Conservation (phyloP, 345 rosid genomes). For the Lepidium sativum region DNA sequence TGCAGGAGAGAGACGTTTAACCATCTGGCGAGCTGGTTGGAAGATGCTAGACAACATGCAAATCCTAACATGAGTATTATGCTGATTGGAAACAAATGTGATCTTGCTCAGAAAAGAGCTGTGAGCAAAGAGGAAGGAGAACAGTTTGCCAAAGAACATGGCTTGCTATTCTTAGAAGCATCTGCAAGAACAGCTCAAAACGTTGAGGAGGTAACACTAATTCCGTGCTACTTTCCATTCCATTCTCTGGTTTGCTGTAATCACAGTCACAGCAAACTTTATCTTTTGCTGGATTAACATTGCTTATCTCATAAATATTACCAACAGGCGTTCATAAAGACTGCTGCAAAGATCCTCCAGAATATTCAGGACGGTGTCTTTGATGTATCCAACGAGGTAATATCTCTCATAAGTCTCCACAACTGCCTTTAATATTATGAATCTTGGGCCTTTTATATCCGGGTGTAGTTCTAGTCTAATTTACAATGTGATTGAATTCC, state of each 20-base stretch:
- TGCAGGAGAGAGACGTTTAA: constrained; percentile 94
- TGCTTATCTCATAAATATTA: background rate
- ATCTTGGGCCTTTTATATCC: background rate
- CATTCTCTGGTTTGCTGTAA: background rate
- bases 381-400: constrained; percentile 88
- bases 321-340: constrained; percentile 74
- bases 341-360: constrained; percentile 87
- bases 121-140: constrained; percentile 98
- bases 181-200: constrained; percentile 98
- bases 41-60: constrained; percentile 97
- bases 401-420: background rate
- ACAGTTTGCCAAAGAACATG: constrained; percentile 93
- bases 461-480: background rate
- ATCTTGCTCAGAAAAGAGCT: constrained; percentile 85
- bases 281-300: background rate
- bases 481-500: background rate
- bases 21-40: constrained; percentile 97
- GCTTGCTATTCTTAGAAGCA: constrained; percentile 85
- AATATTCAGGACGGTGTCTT: constrained; percentile 84
- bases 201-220: constrained; percentile 71
- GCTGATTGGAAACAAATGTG: constrained; percentile 88
- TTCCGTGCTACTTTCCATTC: background rate
- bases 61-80: constrained; percentile 94
- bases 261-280: background rate
- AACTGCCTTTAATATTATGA: background rate